These are phyloP conservation scores for Ophiostoma pallidulum DNA, from an alignment of 2,329 filamentous ascomycete species.

Conservation along the genomic window DNA sequence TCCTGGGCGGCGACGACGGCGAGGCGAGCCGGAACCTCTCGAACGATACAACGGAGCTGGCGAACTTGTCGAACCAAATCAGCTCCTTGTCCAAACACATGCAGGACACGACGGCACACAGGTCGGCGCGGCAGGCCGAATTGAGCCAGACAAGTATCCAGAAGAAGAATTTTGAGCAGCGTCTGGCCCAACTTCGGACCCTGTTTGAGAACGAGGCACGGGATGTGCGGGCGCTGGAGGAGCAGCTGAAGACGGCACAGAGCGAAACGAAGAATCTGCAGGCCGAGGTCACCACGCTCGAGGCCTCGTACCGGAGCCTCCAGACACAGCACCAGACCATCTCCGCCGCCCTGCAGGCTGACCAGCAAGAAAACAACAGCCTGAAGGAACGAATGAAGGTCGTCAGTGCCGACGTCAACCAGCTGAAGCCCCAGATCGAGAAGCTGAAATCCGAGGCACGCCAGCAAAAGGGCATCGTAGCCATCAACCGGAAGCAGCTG, in stretches of 20 bases:
- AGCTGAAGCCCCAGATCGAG: constrained; percentile 83
- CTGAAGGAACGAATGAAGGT: constrained; percentile 82
- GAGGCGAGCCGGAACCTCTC: constrained; percentile 83
- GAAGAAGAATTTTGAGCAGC: constrained; percentile 86
- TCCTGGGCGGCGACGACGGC: constrained; percentile 83
- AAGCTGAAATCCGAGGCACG: constrained; percentile 86
- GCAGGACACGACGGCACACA: constrained; percentile 82
- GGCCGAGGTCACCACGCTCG: constrained; percentile 72
- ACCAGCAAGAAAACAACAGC: constrained; percentile 77
- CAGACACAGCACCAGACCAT: constrained; percentile 74
- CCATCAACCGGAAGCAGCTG: constrained; percentile 98
- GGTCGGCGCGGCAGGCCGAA: constrained; percentile 68
- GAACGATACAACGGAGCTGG: constrained; percentile 82
- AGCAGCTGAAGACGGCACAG: constrained; percentile 65
- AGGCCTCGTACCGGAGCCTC: constrained; percentile 71
- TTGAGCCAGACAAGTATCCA: constrained; percentile 72
- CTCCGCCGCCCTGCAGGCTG: constrained; percentile 63
- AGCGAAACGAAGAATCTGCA: constrained; percentile 78
- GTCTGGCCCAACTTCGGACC: constrained; percentile 73
- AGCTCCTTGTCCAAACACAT: constrained; percentile 85
- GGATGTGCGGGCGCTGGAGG: constrained; percentile 74
- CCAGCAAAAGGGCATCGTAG: constrained; percentile 91
- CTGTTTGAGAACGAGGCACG: constrained; percentile 92
- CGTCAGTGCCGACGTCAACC: constrained; percentile 71
- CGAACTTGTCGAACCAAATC: constrained; percentile 93